Percentiles rank a stretch among this genome's conserved stretches.
Conservation (phyloP, 306 rosid species). For the Prunus padus region DNA sequence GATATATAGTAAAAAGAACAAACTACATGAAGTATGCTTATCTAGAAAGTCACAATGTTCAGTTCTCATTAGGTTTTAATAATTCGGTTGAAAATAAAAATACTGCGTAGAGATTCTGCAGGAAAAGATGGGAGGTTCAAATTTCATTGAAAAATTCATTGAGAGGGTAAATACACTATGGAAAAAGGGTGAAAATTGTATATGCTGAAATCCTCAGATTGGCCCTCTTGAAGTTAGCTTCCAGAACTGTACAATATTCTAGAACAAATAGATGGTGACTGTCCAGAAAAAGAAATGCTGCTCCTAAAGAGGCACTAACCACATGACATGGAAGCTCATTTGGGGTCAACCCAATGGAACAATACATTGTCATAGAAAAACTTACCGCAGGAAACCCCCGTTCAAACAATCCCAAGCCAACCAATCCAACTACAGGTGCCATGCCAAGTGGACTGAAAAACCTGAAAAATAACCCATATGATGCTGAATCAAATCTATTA, state of each 20-base stretch:
- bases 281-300: slow-evolving; percentile 1
- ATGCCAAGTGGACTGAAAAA: slow-evolving; percentile 98
- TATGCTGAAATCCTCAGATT: not conserved
- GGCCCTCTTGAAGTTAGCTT: not conserved
- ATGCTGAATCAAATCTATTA: slow-evolving; percentile 19
- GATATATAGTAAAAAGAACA: slow-evolving; percentile 9
- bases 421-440: slow-evolving; percentile 97
- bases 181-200: not conserved
- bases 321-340: slow-evolving; percentile 6
- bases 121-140: no score
- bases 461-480: slow-evolving; percentile 42
- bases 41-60: slow-evolving; percentile 7
- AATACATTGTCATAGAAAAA: slow-evolving; percentile 16
- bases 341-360: not conserved
- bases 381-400: slow-evolving; percentile 86
- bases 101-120: no score
- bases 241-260: not conserved
- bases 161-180: not conserved
- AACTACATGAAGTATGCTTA: slow-evolving; percentile 14
- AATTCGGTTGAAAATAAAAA: no score
- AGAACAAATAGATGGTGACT: not conserved
- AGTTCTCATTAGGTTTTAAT: slow-evolving; percentile 9
- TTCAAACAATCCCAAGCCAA: slow-evolving; percentile 85
- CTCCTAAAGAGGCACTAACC: not conserved
- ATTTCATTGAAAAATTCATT: not conserved